Evolutionary conservation across 352 stramenopile genomes (phyloP), one percentile per base, ranked within the genome.

Genomic region (Phytophthora tubulina): DNA sequence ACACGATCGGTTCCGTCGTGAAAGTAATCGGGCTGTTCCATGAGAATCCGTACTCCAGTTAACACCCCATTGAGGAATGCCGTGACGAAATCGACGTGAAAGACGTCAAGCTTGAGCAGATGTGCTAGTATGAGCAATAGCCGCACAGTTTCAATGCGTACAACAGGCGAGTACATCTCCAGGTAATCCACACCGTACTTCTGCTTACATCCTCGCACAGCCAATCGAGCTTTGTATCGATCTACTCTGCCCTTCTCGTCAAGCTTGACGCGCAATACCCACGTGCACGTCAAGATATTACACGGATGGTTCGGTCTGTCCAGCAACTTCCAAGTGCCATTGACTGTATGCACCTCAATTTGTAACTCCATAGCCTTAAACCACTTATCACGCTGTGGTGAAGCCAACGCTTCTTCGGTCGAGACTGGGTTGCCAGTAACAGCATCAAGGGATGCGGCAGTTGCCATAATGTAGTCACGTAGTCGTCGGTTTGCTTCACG

Each of bases 401-500:
- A 49, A 6, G 17, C 36, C 52, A 59, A 21, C 36, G 52, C 52
- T n/a, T 59, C 36, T 27, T 59, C 52, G 10, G 49, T 17, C 27
- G 35, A 59, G 1, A n/a, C 35, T 21, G 35, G 52, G n/a, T 59
- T 59, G 10, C 52, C 35, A 11, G 17, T 36, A 10, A 49, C 32
- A 39, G 15, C 32, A 10, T 59, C 52, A 15, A 59, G 15, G 21
- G 21, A 21, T 21, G 21, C 21, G 21, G 21, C 21, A 35, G 36
- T n/a, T 27, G 35, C 52, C 52, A 59, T 59, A 9, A 59, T 27
- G 9, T 59, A 49, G 27, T 59, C 35, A 35, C 30, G n/a, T 17
- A 49, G 52, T 21, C 52, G 35, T 21, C 33, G n/a, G 17, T 59
- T 59, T 49, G 15, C n/a, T 14, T 59, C 27, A 4, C 36, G 5